Conservation (phyloP, 2,329 filamentous ascomycete genomes). For the Trichoderma sp. region DNA sequence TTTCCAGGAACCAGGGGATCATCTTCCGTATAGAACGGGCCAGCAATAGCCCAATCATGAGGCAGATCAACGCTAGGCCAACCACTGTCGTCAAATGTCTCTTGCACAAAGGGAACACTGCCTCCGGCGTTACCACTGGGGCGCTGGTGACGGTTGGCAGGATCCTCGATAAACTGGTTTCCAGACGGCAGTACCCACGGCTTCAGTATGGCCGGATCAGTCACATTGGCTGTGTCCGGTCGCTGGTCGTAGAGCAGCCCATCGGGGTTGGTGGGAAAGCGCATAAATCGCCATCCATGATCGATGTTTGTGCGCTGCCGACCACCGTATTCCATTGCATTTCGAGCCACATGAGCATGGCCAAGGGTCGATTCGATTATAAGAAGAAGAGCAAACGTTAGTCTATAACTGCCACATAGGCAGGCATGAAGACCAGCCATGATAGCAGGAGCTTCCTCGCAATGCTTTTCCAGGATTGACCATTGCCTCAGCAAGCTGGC, state of each 20-base stretch:
- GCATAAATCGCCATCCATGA: background rate
- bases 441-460: background rate
- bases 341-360: background rate
- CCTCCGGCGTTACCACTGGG: background rate
- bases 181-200: background rate
- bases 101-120: background rate
- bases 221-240: background rate
- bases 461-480: background rate
- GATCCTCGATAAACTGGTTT: background rate
- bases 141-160: background rate
- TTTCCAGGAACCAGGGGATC: background rate
- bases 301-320: background rate
- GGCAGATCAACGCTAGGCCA: background rate
- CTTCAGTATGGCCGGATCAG: background rate
- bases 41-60: background rate
- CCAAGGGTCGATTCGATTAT: background rate
- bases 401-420: background rate
- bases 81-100: background rate
- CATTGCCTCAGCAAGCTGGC: background rate
- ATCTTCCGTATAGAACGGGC: background rate
- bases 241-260: background rate
- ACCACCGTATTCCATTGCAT: background rate
- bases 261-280: background rate
- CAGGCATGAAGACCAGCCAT: background rate
- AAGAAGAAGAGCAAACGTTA: background rate